phyloP scores from a whole-genome alignment of 208 protist genomes.

The Naegleria gruberi region DNA sequence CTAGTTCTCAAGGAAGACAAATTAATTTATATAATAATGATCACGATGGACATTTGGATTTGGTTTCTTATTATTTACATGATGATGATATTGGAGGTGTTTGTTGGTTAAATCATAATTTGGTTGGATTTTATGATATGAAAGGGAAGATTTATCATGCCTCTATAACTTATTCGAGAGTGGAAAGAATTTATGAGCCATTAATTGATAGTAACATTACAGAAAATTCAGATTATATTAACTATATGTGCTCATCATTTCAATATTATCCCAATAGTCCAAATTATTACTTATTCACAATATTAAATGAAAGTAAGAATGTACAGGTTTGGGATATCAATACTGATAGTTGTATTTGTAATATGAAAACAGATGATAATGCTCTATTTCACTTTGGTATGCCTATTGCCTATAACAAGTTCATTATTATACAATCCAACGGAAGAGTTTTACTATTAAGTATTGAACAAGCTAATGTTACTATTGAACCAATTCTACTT shows the following conservation, averaged over 20 bases:
- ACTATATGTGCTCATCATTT: neutral
- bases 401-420: neutral
- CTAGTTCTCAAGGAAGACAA: neutral
- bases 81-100: neutral
- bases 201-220: neutral
- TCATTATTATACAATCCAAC: neutral
- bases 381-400: neutral
- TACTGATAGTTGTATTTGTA: neutral
- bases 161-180: neutral
- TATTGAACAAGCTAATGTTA: neutral
- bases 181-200: neutral
- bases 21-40: neutral
- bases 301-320: neutral
- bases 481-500: neutral
- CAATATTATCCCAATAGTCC: neutral
- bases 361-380: neutral
- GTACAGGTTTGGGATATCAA: neutral
- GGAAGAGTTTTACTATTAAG: neutral
- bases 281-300: neutral
- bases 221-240: neutral
- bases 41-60: neutral
- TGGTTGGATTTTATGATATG: neutral
- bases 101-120: neutral
- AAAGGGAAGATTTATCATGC: neutral
- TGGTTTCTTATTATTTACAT: neutral